Conservation (phyloP, 495 filamentous ascomycete species). For the Aspergillus panamensis region DNA sequence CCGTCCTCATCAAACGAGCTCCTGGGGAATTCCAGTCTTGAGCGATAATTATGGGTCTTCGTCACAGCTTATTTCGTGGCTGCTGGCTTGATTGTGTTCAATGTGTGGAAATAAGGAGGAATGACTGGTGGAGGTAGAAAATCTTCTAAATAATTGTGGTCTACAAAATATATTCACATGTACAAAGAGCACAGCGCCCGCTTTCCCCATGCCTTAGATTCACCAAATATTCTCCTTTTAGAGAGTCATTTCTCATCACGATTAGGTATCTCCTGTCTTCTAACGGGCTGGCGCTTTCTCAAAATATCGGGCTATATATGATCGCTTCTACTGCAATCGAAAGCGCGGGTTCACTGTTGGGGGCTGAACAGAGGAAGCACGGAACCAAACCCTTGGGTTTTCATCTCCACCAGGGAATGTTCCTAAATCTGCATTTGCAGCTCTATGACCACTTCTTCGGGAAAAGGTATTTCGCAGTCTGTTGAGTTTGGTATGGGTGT, state of each 20-base stretch:
- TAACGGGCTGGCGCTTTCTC: neutral
- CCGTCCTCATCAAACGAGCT: too few relatives aligned
- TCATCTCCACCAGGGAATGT: neutral
- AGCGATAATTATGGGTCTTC: neutral
- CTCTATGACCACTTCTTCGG: neutral
- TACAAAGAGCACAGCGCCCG: neutral
- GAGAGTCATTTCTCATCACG: constrained; percentile 5
- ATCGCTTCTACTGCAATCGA: constrained; percentile 1
- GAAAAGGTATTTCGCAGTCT: neutral
- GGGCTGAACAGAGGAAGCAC: neutral
- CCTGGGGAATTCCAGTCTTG: neutral
- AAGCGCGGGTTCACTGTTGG: neutral
- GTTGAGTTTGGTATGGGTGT: constrained; percentile 1
- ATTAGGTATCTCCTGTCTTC: neutral
- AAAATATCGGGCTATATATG: neutral
- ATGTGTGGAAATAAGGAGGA: neutral
- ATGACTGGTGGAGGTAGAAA: neutral
- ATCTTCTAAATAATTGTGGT: constrained; percentile 3
- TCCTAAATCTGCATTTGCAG: neutral
- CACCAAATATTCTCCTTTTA: constrained; percentile 5
- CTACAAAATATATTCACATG: constrained; percentile 1
- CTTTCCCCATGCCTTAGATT: neutral
- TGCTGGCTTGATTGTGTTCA: neutral
- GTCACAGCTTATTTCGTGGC: too few relatives aligned
- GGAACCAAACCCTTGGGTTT: neutral